Percentiles rank a stretch among this genome's conserved stretches.
Conservation (phyloP, 1,284 basidiomycete genomes). For the Rhodotorula sp. region DNA sequence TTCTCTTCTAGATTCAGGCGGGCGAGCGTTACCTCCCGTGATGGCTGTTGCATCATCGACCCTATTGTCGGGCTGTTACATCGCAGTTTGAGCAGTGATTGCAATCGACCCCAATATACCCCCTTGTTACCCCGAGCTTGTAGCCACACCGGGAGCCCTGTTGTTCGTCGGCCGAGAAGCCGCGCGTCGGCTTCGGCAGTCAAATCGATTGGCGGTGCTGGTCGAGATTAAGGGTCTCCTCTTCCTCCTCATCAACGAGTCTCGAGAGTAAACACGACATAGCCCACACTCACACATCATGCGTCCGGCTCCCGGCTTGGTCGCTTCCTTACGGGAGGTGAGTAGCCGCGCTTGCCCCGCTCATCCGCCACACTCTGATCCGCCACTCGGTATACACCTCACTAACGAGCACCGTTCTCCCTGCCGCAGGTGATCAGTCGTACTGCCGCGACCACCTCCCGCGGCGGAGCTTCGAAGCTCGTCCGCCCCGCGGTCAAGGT, state of each 20-base stretch:
- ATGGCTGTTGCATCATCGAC: too few species aligned
- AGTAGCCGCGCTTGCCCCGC: not conserved
- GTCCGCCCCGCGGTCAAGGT: slow-evolving; percentile 12
- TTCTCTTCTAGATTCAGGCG: too few species aligned
- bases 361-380: not conserved
- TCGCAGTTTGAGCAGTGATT: too few species aligned
- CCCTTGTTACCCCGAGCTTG: too few species aligned
- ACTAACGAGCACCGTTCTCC: not conserved
- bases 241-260: not conserved
- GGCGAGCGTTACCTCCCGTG: too few species aligned
- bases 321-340: slow-evolving; percentile 20
- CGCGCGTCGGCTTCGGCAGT: too few species aligned
- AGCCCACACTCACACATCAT: not conserved
- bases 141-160: too few species aligned
- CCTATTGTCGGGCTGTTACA: too few species aligned
- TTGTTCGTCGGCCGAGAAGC: too few species aligned
- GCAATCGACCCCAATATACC: too few species aligned
- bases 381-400: too few species aligned
- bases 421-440: slow-evolving; percentile 14
- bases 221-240: not conserved
- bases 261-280: not conserved
- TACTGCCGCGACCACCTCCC: not conserved
- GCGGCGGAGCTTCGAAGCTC: slow-evolving; percentile 21
- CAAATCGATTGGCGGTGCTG: not conserved
- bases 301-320: slow-evolving; percentile 9